Evolutionary conservation across 495 filamentous ascomycete genomes (phyloP).

Genomic region (Xylaria bambusicola): DNA sequence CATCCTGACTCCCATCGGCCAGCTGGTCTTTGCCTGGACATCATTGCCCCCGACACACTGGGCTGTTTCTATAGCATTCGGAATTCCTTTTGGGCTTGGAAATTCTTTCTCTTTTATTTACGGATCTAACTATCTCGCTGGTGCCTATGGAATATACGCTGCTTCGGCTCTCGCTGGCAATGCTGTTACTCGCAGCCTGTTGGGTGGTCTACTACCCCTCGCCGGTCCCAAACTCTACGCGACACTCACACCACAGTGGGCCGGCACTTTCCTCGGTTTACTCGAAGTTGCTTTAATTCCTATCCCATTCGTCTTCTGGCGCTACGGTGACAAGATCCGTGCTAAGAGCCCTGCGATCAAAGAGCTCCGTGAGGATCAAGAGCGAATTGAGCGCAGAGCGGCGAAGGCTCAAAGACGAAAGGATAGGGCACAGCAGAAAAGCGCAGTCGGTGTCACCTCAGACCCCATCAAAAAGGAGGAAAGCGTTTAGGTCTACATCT

Average conservation of each 20-base stretch:
- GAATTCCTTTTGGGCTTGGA: slow-evolving; percentile 76
- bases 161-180: slow-evolving; percentile 80
- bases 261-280: slow-evolving; percentile 71
- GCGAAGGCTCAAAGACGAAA: slow-evolving; percentile 21
- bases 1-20: slow-evolving; percentile 66
- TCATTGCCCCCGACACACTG: slow-evolving; percentile 75
- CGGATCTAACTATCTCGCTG: slow-evolving; percentile 73
- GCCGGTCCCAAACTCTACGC: slow-evolving; percentile 73
- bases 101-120: slow-evolving; percentile 82
- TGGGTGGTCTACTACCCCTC: slow-evolving; percentile 73
- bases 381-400: slow-evolving; percentile 52
- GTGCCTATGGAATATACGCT: slow-evolving; percentile 75
- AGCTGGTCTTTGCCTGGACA: slow-evolving; percentile 82
- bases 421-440: slow-evolving; percentile 11
- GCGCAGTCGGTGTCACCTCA: background rate
- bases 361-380: slow-evolving; percentile 70
- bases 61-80: slow-evolving; percentile 71
- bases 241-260: slow-evolving; percentile 73
- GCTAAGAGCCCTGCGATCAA: slow-evolving; percentile 65
- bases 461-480: background rate
- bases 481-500: background rate
- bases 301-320: slow-evolving; percentile 79
- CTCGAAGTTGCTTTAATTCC: slow-evolving; percentile 71
- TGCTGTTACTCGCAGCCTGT: slow-evolving; percentile 62
- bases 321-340: slow-evolving; percentile 70